These are phyloP conservation scores for Cudoniella acicularis DNA, from an alignment of 495 filamentous ascomycete species.

Conservation along the genomic window DNA sequence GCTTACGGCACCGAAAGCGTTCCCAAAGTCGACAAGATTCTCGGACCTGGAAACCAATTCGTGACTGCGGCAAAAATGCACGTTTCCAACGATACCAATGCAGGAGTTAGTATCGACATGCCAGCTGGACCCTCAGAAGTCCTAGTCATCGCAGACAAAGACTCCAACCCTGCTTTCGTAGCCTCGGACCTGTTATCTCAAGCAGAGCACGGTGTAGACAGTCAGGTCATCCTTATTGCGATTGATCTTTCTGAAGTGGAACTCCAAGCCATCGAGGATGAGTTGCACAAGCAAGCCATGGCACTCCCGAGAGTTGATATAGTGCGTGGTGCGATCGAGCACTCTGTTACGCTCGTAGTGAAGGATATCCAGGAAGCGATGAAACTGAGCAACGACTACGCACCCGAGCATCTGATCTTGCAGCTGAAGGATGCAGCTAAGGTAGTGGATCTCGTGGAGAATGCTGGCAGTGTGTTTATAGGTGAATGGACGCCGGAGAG, in stretches of 20 bases:
- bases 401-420: constrained; percentile 95
- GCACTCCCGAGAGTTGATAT: constrained; percentile 88
- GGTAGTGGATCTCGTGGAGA: constrained; percentile 75
- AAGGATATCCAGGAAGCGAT: constrained; percentile 79
- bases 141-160: constrained; percentile 88
- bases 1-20: constrained; percentile 81
- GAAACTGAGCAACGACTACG: constrained; percentile 84
- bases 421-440: constrained; percentile 73
- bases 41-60: constrained; percentile 97
- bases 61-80: constrained; percentile 98
- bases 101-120: constrained; percentile 96
- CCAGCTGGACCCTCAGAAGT: constrained; percentile 96
- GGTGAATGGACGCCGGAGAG: constrained; percentile 95
- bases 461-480: constrained; percentile 93
- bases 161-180: constrained; percentile 90
- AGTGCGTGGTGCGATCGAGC: constrained; percentile 82
- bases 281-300: constrained; percentile 85
- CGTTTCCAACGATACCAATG: constrained; percentile 92
- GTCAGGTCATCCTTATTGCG: constrained; percentile 89
- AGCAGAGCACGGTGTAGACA: constrained; percentile 94
- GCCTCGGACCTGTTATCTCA: constrained; percentile 92
- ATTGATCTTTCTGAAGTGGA: constrained; percentile 70
- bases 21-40: constrained; percentile 97
- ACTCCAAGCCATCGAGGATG: constrained; percentile 79
- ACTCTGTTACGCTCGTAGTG: constrained; percentile 87